phyloP scores from a whole-genome alignment of 2,329 filamentous ascomycete species.

The Corniculantispora saksenae region DNA sequence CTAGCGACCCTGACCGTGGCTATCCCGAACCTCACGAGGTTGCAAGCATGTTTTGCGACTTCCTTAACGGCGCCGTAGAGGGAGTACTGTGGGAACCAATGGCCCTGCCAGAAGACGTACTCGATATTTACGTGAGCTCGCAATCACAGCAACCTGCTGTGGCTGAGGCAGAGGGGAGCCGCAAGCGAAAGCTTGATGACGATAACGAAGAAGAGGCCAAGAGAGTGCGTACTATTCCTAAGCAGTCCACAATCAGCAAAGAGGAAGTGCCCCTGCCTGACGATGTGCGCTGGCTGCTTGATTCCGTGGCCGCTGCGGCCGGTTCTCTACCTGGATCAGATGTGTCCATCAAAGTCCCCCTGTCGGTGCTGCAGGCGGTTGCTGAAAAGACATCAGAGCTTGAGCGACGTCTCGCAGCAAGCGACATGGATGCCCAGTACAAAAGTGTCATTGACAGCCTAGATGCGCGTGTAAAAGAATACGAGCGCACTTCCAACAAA shows the following conservation, averaged over 20 bases:
- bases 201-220: conserved; percentile 35
- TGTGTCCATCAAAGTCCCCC: conserved; percentile 30
- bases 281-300: conserved; percentile 33
- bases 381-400: conserved; percentile 37
- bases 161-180: conserved; percentile 30
- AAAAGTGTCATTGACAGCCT: conserved; percentile 45
- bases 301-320: conserved; percentile 23
- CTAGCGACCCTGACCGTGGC: conserved; percentile 43
- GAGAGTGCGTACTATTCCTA: conserved; percentile 30
- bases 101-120: conserved; percentile 47
- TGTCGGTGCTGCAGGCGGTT: conserved; percentile 40
- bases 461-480: conserved; percentile 47
- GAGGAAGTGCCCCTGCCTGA: conserved; percentile 35
- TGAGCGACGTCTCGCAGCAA: conserved; percentile 29
- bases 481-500: conserved; percentile 43
- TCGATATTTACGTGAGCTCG: conserved; percentile 48
- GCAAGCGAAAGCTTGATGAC: conserved; percentile 50
- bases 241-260: conserved; percentile 24
- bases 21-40: conserved; percentile 46
- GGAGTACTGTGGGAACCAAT: conserved; percentile 49
- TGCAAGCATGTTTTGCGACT: conserved; percentile 49
- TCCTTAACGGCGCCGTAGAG: conserved; percentile 41
- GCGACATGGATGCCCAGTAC: conserved; percentile 37
- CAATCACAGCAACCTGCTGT: conserved; percentile 32
- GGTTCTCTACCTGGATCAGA: conserved; percentile 22